A percentile compares a stretch with the other conserved stretches of the same genome.
These are phyloP conservation scores for Penicillium macrosclerotiorum DNA, from an alignment of 495 filamentous ascomycete species.

Conservation along the genomic window DNA sequence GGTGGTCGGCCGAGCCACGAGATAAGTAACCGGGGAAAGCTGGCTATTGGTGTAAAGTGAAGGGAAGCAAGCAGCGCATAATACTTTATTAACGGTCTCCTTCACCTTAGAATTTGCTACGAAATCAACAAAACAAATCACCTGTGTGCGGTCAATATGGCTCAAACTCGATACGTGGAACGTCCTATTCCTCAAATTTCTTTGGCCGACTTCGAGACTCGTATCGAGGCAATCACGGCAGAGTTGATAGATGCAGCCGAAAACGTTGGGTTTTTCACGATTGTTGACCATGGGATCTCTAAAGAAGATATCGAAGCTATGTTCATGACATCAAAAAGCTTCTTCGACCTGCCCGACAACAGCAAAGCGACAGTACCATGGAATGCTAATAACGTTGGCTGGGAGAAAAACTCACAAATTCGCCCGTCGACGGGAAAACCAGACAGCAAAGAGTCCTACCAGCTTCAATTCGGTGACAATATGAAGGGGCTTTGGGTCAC, in stretches of 20 bases:
- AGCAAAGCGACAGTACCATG: slow-evolving; percentile 55
- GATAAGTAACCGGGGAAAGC: slow-evolving; percentile 5
- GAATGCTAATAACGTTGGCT: slow-evolving; percentile 57
- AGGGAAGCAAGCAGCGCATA: too few species aligned
- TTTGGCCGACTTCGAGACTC: slow-evolving; percentile 50
- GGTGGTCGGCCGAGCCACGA: slow-evolving; percentile 2
- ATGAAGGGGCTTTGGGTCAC: slow-evolving; percentile 53
- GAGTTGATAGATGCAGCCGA: slow-evolving; percentile 57
- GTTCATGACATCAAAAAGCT: slow-evolving; percentile 49
- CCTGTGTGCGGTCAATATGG: slow-evolving; percentile 1
- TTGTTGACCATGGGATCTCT: slow-evolving; percentile 56
- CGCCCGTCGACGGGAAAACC: slow-evolving; percentile 58
- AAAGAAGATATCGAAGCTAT: slow-evolving; percentile 49
- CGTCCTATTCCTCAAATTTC: slow-evolving; percentile 59
- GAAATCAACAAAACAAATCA: neutral
- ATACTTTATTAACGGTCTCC: too few species aligned
- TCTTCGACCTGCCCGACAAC: slow-evolving; percentile 55
- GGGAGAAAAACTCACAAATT: slow-evolving; percentile 61
- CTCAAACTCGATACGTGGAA: slow-evolving; percentile 41
- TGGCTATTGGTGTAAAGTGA: too few species aligned
- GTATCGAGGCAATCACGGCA: slow-evolving; percentile 53
- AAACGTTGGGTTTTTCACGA: slow-evolving; percentile 61
- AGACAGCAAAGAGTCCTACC: slow-evolving; percentile 63
- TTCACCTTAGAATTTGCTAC: too few species aligned
- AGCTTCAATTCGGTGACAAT: slow-evolving; percentile 57